Base-by-base conservation (phyloP, 768 basidiomycete species). In the Boletus eberwhitei region DNA sequence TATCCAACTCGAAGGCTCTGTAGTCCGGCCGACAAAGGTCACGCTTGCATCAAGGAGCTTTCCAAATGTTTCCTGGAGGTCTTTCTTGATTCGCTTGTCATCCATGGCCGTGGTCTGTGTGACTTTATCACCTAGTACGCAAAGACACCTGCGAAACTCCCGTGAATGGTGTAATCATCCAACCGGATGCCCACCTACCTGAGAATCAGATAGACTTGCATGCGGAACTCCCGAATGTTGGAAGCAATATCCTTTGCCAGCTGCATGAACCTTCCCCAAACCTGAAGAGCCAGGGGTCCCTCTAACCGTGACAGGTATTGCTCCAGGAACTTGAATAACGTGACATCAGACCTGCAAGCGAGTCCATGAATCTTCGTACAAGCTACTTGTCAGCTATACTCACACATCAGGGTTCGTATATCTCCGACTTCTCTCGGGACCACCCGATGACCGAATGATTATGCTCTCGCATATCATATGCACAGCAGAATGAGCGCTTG, bases 21-120 rank as follows among this genome's bases (percentile, higher is more conserved):
- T 78, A 4, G 84, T 84, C 26, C 88, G 81, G 4, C 88, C 88
- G 12, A 87, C 83, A 54, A 89, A 85, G 1, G 81, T 70, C 11
- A 94, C 80, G 48, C 86, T 88, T 8, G 85, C 75, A 61, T 98
- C 96, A 11, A 93, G 78, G 1, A 98, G 79, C 69, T 90, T 95
- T 34, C 83, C 80, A 64, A 89, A 97, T 5, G 81, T 86, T 59
- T 98, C 96, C 84, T 96, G 93, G 11, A 98, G 75, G 53, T 99
- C 97, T 66, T 93, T 90, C 24, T 91, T 84, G 51, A 95, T 73
- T 37, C 90, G 80, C 22, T 85, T 80, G 70, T 99, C 97, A 54
- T 98, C 96, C 71, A 96, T 80, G 0, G 93, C 93, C 6, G 89
- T 85, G 0, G 94, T 98, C 64, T 93, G 92, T 2, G 86, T 83